Percentiles rank a stretch among this genome's conserved stretches.
These are phyloP conservation scores for Cornus florida DNA, from an alignment of 148 eudicot genomes.

Conservation along the genomic window DNA sequence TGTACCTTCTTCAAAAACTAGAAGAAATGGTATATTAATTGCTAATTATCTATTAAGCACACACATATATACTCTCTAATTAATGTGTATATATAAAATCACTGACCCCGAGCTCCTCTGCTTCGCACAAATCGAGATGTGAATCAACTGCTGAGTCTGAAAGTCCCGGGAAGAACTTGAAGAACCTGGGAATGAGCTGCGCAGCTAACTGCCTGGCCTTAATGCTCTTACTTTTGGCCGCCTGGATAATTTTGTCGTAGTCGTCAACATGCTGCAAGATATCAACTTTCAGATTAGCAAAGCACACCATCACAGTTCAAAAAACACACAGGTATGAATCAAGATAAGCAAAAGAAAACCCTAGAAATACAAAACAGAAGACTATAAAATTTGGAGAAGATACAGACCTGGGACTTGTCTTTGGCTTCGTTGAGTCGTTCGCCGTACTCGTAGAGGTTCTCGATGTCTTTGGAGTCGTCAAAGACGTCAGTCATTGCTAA, in stretches of 20 bases:
- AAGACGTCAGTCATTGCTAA: slow-evolving; percentile 50
- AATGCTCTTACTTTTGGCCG: slow-evolving; percentile 55
- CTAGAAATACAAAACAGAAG: slow-evolving; percentile 25
- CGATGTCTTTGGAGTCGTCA: slow-evolving; percentile 67
- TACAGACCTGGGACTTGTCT: slow-evolving; percentile 84
- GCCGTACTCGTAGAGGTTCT: slow-evolving; percentile 83
- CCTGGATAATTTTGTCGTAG: slow-evolving; percentile 66
- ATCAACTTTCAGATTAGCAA: background rate
- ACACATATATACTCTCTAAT: background rate
- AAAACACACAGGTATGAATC: background rate
- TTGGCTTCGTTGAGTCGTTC: slow-evolving; percentile 83
- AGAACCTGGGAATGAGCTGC: slow-evolving; percentile 92
- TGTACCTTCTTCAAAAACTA: no score
- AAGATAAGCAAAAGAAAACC: slow-evolving; percentile 20
- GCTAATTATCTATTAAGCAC: background rate
- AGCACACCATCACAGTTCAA: slow-evolving; percentile 8
- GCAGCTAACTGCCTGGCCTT: slow-evolving; percentile 92
- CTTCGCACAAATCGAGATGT: slow-evolving; percentile 91
- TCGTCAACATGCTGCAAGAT: slow-evolving; percentile 54
- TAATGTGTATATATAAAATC: background rate
- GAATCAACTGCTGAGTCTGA: slow-evolving; percentile 64
- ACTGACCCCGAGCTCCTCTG: slow-evolving; percentile 93
- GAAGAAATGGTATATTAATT: no score
- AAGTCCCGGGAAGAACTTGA: slow-evolving; percentile 73
- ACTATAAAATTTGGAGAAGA: background rate